Evolutionary conservation across 1,139 yeast genomes (phyloP), one percentile per base, ranked within the genome.

Genomic region (Spathaspora sp.): DNA sequence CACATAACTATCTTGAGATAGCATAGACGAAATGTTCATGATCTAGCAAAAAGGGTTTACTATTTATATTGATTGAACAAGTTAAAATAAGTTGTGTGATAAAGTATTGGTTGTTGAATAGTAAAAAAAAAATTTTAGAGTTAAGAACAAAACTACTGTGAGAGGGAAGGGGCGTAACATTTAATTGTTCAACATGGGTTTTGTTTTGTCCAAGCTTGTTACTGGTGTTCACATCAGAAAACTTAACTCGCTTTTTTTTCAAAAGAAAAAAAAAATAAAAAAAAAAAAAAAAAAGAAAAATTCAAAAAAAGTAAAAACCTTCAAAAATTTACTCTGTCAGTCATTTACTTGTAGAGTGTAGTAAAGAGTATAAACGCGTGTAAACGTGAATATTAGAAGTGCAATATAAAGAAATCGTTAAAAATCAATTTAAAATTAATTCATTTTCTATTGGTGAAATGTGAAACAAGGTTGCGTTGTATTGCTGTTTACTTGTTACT

Each of bases 21-120:
- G 63, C 72, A 71, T 71, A 29, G 75, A 70, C 15, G 74, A 69
- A 48, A 71, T 70, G 57, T 71, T 70, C 76, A 71, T 31, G 36
- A 6, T 31, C 36, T 38, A 25, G n/a, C n/a, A 15, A 15, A 9
- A 13, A 29, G 33, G 34, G 17, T 26, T 20, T 26, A 15, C 8
- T 36, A 24, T 11, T 42, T 33, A 23, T 45, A 44, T 38, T 33
- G 47, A 42, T 38, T 29, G 42, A 34, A 25, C 16, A 13, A 31
- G 15, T 13, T n/a, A 16, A n/a, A 10, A 20, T 16, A 13, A 13
- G 47, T 27, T 10, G n/a, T 10, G 31, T 27, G 31, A 4, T 20
- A 31, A 31, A 31, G 4, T 31, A 11, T 31, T 31, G 18, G 18
- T 31, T 31, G 36, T 11, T 13, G 13, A 15, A 11, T 15, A n/a